Evolutionary conservation across 495 filamentous ascomycete genomes (phyloP).

Genomic region (Entonaema liquescens): DNA sequence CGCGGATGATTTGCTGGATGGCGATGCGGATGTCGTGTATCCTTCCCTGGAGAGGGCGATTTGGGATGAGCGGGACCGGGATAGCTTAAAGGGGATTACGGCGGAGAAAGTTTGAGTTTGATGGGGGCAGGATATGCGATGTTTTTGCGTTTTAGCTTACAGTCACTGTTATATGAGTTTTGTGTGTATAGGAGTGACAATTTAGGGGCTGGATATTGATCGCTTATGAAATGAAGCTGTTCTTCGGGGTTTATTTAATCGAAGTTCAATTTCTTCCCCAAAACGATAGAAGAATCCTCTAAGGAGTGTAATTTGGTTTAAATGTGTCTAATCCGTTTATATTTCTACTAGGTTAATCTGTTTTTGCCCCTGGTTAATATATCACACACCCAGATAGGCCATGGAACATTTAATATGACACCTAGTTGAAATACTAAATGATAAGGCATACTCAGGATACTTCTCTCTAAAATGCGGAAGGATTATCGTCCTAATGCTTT

Average conservation of each 20-base stretch:
- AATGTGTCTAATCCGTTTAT: too few relatives aligned
- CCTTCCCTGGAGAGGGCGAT: conserved; percentile 43
- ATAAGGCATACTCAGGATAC: too few relatives aligned
- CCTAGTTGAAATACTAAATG: neutral
- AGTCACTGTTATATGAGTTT: neutral
- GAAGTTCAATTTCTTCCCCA: neutral
- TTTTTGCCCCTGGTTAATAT: too few relatives aligned
- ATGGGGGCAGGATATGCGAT: neutral
- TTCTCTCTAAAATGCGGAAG: too few relatives aligned
- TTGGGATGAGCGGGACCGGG: conserved; percentile 43
- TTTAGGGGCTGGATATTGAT: neutral
- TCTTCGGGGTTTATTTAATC: neutral
- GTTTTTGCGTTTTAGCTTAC: neutral
- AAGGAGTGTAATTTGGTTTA: too few relatives aligned
- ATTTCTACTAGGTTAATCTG: too few relatives aligned
- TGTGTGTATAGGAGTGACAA: neutral
- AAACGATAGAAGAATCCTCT: too few relatives aligned
- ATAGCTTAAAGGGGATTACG: conserved; percentile 40
- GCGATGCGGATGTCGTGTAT: conserved; percentile 42
- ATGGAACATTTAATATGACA: neutral
- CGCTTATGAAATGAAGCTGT: neutral
- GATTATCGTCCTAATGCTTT: too few relatives aligned
- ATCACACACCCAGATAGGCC: neutral
- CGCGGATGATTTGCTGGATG: conserved; percentile 36
- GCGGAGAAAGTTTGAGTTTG: conserved; percentile 35